Evolutionary conservation across 495 filamentous ascomycete genomes (phyloP).

Genomic region (Podospora fimiseda): DNA sequence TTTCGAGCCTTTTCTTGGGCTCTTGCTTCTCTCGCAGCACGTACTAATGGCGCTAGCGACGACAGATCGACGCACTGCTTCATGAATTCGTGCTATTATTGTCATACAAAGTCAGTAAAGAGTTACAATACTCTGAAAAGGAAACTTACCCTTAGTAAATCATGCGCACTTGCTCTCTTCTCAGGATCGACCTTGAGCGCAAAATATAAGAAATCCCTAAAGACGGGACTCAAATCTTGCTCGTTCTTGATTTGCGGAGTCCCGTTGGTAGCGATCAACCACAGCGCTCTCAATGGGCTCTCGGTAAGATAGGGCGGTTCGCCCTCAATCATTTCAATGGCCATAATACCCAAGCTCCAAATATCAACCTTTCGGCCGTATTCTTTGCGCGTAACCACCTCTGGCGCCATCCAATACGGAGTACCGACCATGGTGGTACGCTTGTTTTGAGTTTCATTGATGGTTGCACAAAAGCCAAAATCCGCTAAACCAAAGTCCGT

Average conservation of each 20-base stretch:
- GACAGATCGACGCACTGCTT: conserved; percentile 63
- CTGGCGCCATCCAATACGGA: conserved; percentile 99
- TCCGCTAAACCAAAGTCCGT: conserved; percentile 71
- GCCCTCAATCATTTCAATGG: conserved; percentile 99
- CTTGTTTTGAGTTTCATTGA: conserved; percentile 95
- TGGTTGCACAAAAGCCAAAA: conserved; percentile 98
- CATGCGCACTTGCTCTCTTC: conserved; percentile 89
- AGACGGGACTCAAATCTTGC: conserved; percentile 67
- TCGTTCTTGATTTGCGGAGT: conserved; percentile 95
- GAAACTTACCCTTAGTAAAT: conserved; percentile 71
- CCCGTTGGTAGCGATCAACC: conserved; percentile 94
- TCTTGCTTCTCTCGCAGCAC: conserved; percentile 73
- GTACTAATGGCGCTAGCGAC: conserved; percentile 68
- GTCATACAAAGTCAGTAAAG: conserved; percentile 13
- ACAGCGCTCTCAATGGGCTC: conserved; percentile 85
- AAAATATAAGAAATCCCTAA: conserved; percentile 83
- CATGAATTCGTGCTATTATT: conserved; percentile 86
- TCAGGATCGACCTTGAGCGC: conserved; percentile 94
- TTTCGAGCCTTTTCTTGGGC: conserved; percentile 78
- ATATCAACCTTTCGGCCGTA: conserved; percentile 99
- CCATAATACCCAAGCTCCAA: conserved; percentile 98
- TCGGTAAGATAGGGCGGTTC: conserved; percentile 96
- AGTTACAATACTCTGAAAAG: neutral
- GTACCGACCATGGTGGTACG: conserved; percentile 99
- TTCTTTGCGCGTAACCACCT: conserved; percentile 94